Evolutionary conservation across 352 stramenopile genomes (phyloP), one percentile per base, ranked within the genome.

Genomic region (Pythium periplocum): DNA sequence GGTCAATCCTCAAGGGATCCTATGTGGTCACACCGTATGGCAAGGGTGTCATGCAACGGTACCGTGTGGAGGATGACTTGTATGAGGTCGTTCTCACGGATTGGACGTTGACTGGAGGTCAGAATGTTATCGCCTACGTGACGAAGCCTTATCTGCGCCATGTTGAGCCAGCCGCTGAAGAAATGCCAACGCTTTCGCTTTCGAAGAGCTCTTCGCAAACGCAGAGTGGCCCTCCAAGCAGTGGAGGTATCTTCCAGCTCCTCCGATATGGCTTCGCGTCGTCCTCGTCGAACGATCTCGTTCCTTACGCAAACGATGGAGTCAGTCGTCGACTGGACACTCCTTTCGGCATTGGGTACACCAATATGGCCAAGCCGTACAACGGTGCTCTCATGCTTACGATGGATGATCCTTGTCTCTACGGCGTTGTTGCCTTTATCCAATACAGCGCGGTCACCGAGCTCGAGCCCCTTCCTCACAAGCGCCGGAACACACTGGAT

Each of bases 191-290:
- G 0, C 53, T 83, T 9, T 55, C 73, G 41, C 55, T 79, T 3
- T 54, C 61, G 11, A 57, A 50, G 5, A 64, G 46, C 17, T 17
- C 38, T 9, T 31, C 33, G 6, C 11, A 26, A 17, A 51, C 26
- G 12, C 26, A 32, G 11, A 9, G 53, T 2, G 44, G 45, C 26
- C 44, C 62, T 26, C 46, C 68, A 5, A 42, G 70, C 35, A 75
- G 78, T 41, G 62, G 75, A 17, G 78, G 81, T 0, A 74, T 92
- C 42, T 86, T 92, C 55, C 82, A 92, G 41, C 53, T 92, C 10
- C 79, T 92, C 41, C 71, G 77, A 4, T 77, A 81, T 54, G 66
- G 71, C 3, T 83, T 84, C 37, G 64, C 57, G 36, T 53, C 44
- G 37, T 56, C 49, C 1, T 59, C 62, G 9, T 60, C 64, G 1